A percentile compares a stretch with the other conserved stretches of the same genome.
Conservation (phyloP, 2,329 filamentous ascomycete species). For the Phaeosphaeria sp. region DNA sequence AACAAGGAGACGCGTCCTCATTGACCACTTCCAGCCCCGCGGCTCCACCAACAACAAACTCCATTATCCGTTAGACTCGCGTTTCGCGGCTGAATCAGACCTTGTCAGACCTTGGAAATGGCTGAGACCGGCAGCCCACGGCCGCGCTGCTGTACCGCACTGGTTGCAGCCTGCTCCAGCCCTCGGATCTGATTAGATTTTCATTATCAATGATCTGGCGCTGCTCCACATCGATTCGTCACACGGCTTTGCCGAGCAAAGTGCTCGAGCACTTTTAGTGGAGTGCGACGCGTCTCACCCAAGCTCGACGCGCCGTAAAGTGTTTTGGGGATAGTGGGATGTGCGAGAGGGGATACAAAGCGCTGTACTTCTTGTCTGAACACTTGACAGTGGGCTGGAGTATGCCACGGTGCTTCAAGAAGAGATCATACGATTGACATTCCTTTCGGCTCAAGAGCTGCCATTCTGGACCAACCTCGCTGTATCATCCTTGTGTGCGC, state of each 20-base stretch:
- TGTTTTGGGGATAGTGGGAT: no score
- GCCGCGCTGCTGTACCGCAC: constrained; percentile 17
- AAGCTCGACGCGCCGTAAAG: no score
- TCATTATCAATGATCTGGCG: constrained; percentile 16
- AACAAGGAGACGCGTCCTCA: constrained; percentile 43
- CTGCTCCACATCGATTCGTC: constrained; percentile 15
- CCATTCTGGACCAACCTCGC: no score
- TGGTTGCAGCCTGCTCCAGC: constrained; percentile 21
- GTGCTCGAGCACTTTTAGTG: not conserved
- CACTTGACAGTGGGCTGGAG: not conserved
- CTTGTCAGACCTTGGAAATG: constrained; percentile 42
- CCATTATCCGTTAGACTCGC: constrained; percentile 29
- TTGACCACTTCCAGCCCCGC: constrained; percentile 24
- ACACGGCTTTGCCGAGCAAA: not conserved
- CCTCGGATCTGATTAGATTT: constrained; percentile 38
- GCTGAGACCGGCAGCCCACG: constrained; percentile 13
- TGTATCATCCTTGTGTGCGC: no score
- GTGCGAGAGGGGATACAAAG: not conserved
- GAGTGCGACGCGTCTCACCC: not conserved
- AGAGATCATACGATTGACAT: not conserved
- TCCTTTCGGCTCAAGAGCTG: not conserved
- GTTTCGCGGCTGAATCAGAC: constrained; percentile 38
- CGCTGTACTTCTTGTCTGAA: not conserved
- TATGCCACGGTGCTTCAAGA: not conserved
- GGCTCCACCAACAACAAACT: constrained; percentile 36